Conservation (phyloP, 2,329 filamentous ascomycete genomes). For the Trichoderma asperellum region DNA sequence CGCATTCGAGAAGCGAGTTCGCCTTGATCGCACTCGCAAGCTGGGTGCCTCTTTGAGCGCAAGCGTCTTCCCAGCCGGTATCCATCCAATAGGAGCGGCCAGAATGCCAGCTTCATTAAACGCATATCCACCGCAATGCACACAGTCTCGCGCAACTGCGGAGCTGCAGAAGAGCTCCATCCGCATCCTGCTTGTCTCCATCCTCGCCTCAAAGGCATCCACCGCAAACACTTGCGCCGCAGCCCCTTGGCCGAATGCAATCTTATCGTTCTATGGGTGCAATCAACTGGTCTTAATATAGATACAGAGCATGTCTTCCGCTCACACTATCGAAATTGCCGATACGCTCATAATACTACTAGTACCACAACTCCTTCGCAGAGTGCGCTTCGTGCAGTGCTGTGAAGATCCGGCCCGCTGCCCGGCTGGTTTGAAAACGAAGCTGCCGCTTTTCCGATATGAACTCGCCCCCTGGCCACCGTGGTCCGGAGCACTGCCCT, state of each 20-base stretch:
- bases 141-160: neutral
- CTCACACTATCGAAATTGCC: neutral
- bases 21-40: neutral
- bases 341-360: neutral
- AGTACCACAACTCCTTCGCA: neutral
- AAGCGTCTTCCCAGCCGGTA: neutral
- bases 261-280: slow-evolving; percentile 7
- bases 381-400: neutral
- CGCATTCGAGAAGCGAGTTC: slow-evolving; percentile 28
- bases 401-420: slow-evolving; percentile 20
- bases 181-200: neutral
- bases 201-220: slow-evolving; percentile 18
- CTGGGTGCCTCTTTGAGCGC: neutral
- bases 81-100: slow-evolving; percentile 21
- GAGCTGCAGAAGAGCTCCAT: neutral
- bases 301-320: neutral
- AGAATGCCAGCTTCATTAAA: slow-evolving; percentile 20
- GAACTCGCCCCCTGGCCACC: slow-evolving; percentile 6
- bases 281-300: slow-evolving; percentile 1
- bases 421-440: neutral
- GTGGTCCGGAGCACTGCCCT: slow-evolving; percentile 12
- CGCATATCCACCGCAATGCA: slow-evolving; percentile 25
- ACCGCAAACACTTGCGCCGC: neutral
- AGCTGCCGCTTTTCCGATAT: slow-evolving; percentile 22
- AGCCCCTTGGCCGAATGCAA: slow-evolving; percentile 10